These are phyloP conservation scores for Colletotrichum abscissum DNA, from an alignment of 2,329 filamentous ascomycete species.

Conservation along the genomic window DNA sequence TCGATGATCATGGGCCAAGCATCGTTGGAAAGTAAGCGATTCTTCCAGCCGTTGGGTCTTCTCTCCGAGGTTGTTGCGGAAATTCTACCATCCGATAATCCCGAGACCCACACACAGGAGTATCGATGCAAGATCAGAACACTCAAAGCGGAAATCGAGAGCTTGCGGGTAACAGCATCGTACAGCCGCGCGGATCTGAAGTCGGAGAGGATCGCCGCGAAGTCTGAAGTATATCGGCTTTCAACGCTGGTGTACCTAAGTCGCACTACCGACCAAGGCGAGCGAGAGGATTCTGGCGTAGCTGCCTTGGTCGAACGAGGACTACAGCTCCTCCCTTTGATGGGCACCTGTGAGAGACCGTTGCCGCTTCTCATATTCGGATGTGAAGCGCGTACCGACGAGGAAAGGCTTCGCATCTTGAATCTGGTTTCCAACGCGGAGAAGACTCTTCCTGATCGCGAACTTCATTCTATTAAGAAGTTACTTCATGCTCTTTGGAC, in stretches of 20 bases:
- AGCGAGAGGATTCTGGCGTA: background rate
- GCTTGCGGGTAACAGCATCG: background rate
- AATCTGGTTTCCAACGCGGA: constrained; percentile 43
- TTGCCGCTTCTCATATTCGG: constrained; percentile 41
- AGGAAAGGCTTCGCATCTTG: constrained; percentile 33
- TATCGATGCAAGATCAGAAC: background rate
- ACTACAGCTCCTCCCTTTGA: background rate
- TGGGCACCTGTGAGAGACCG: constrained; percentile 34
- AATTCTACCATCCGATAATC: background rate
- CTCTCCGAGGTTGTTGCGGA: background rate
- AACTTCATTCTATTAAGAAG: constrained; percentile 36
- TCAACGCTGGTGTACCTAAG: constrained; percentile 1
- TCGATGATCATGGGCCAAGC: background rate
- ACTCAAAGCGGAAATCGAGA: background rate
- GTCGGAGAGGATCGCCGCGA: background rate
- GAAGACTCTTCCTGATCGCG: constrained; percentile 31
- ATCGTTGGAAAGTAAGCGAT: background rate
- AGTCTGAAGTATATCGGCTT: background rate
- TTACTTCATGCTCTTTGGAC: constrained; percentile 46
- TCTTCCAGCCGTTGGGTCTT: background rate
- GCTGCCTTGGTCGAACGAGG: background rate
- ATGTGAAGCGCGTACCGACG: constrained; percentile 40
- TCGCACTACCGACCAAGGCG: background rate
- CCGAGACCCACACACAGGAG: background rate
- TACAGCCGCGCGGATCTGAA: background rate